Evolutionary conservation across 2,329 filamentous ascomycete species (phyloP).

Genomic region (Hysterium pulicare): DNA sequence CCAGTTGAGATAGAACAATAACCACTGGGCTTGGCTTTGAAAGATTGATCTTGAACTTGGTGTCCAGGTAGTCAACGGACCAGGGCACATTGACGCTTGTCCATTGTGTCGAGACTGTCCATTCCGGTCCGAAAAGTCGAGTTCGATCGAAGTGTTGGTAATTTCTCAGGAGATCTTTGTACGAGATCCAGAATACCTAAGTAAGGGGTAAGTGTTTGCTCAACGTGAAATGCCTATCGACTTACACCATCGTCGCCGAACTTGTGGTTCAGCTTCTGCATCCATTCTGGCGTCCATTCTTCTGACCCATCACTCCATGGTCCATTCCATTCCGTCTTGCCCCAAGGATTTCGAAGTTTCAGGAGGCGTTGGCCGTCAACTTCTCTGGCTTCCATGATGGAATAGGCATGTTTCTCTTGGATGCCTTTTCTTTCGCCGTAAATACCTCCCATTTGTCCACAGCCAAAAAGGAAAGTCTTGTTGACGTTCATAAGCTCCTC

Average conservation of each 20-base stretch:
- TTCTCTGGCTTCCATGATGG: slow-evolving; percentile 58
- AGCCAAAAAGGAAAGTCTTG: slow-evolving; percentile 74
- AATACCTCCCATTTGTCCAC: slow-evolving; percentile 61
- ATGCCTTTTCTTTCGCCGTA: slow-evolving; percentile 53
- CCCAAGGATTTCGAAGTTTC: slow-evolving; percentile 69
- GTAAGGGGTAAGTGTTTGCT: slow-evolving; percentile 37
- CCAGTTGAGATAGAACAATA: slow-evolving; percentile 58
- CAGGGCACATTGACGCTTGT: slow-evolving; percentile 58
- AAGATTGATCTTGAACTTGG: slow-evolving; percentile 56
- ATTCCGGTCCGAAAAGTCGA: slow-evolving; percentile 58
- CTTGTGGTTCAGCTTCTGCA: slow-evolving; percentile 66
- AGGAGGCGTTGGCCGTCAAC: slow-evolving; percentile 54
- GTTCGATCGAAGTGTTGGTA: slow-evolving; percentile 61
- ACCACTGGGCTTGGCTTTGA: slow-evolving; percentile 53
- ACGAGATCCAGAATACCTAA: slow-evolving; percentile 58
- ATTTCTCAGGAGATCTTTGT: slow-evolving; percentile 55
- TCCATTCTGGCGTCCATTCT: slow-evolving; percentile 79
- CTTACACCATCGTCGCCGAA: slow-evolving; percentile 68
- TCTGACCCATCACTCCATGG: slow-evolving; percentile 80
- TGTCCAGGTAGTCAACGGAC: slow-evolving; percentile 59
- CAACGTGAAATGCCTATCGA: slow-evolving; percentile 33
- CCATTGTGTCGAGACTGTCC: slow-evolving; percentile 61
- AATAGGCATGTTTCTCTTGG: slow-evolving; percentile 54
- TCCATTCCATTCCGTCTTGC: slow-evolving; percentile 75
- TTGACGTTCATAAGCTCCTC: slow-evolving; percentile 79